A percentile compares a stretch with the other conserved stretches of the same genome.
Evolutionary conservation across 768 basidiomycete genomes (phyloP).

Genomic region (Boletellus ananas): DNA sequence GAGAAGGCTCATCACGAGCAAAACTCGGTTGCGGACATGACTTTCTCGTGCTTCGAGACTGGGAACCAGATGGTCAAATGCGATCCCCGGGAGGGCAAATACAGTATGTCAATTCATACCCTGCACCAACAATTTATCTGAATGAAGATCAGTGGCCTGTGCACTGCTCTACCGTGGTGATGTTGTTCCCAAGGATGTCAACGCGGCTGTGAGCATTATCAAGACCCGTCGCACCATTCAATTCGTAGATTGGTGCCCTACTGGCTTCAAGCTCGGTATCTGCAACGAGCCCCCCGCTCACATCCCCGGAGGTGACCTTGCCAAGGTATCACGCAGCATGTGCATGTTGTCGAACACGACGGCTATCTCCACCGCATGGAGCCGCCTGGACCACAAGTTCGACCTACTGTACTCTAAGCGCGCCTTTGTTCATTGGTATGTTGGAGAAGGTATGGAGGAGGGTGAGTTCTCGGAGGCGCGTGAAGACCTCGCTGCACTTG

Average conservation of each 20-base stretch:
- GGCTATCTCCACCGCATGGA: constrained; percentile 72
- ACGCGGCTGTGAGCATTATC: constrained; percentile 68
- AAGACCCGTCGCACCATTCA: constrained; percentile 78
- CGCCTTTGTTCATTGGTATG: constrained; percentile 58
- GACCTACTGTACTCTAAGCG: constrained; percentile 74
- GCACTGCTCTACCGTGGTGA: constrained; percentile 73
- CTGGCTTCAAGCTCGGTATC: constrained; percentile 76
- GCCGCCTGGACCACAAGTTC: constrained; percentile 73
- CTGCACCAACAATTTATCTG: background rate
- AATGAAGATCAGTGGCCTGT: constrained; percentile 49
- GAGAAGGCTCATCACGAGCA: constrained; percentile 96
- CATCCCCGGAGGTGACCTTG: constrained; percentile 73
- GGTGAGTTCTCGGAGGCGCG: constrained; percentile 99
- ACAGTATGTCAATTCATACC: constrained; percentile 41
- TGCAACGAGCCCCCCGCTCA: constrained; percentile 76
- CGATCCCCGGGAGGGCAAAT: constrained; percentile 76
- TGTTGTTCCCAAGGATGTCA: constrained; percentile 76
- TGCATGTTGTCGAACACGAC: constrained; percentile 80
- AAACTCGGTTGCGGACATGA: constrained; percentile 98
- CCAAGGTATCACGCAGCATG: constrained; percentile 69
- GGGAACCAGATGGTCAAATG: constrained; percentile 81
- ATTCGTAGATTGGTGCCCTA: constrained; percentile 77
- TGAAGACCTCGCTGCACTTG: constrained; percentile 99
- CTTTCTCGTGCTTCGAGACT: constrained; percentile 81
- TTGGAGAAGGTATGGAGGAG: constrained; percentile 79